Base-by-base conservation (phyloP, 2,329 filamentous ascomycete species). In the Colletotrichum lentis region DNA sequence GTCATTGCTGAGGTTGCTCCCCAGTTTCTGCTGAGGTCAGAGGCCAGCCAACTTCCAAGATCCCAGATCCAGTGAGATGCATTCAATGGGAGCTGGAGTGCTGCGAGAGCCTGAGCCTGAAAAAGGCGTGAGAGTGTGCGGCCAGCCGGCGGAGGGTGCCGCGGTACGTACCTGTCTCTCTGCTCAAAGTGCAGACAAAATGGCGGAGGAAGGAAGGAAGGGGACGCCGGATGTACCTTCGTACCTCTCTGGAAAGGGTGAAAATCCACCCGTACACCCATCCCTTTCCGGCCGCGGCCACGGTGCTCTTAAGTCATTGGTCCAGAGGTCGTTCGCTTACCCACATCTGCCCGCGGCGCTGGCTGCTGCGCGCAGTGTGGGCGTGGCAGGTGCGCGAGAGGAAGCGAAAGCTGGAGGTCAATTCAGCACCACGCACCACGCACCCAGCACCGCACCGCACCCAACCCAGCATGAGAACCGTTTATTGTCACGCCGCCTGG, bases 401-500 rank as follows among this genome's bases (percentile, higher is more conserved):
- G 62, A 71, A 70, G 60, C 61, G 63, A 71, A 65, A 68, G 65
- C 65, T 68, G 67, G 52, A 70, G 68, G 70, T 71, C 70, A 67
- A 69, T 69, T 71, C 65, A 68, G 65, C 60, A 67, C 64, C 60
- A 62, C 58, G 65, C 64, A 67, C 64, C 59, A 62, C 58, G 46
- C 64, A 64, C 64, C 60, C 37, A 47, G 54, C 65, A 67, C 62
- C 64, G 53, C 67, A 69, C 61, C 69, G 56, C 59, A 67, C 69
- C 67, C 68, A 70, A 69, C 70, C 69, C 70, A 71, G 69, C 70
- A 71, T 71, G 69, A 69, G 65, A 67, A 69, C 69, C 65, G 70
- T 70, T 70, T 70, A 71, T 71, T 71, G 70, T 71, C 70, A 71
- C 68, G 70, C 69, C 70, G 69, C 70, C 70, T 70, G 65, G 65